Percentiles rank a stretch among this genome's conserved stretches.
These are phyloP conservation scores for Geranium incanum DNA, from an alignment of 441 rosid genomes.

Conservation along the genomic window DNA sequence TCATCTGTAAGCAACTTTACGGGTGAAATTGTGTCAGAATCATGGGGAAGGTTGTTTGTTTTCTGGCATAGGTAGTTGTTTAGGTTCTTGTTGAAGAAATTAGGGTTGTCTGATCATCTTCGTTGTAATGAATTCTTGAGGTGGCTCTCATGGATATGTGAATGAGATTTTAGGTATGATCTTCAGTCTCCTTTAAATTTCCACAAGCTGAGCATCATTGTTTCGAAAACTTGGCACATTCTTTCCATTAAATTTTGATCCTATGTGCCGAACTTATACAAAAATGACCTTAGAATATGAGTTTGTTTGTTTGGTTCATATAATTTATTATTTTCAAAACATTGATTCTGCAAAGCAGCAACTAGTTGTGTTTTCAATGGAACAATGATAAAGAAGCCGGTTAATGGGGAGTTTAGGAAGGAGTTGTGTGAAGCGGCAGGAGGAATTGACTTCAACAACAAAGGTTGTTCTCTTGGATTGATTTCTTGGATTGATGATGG, in stretches of 20 bases:
- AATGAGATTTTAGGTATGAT: too few relatives aligned
- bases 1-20: too few relatives aligned
- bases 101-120: too few relatives aligned
- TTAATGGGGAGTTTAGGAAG: slow-evolving; percentile 23
- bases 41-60: too few relatives aligned
- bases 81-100: too few relatives aligned
- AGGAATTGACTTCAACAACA: slow-evolving; percentile 53
- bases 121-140: too few relatives aligned
- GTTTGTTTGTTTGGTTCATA: neutral
- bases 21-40: too few relatives aligned
- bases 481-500: neutral
- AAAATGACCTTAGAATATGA: neutral
- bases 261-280: neutral
- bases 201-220: too few relatives aligned
- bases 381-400: neutral
- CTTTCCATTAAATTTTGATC: neutral
- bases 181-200: too few relatives aligned
- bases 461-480: slow-evolving; percentile 32
- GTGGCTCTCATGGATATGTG: too few relatives aligned
- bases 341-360: neutral
- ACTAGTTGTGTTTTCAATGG: neutral
- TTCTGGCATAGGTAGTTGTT: too few relatives aligned
- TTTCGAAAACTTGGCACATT: too few relatives aligned
- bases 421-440: slow-evolving; percentile 25
- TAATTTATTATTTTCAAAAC: neutral